phyloP scores from a whole-genome alignment of 257 asterid genomes.

The Jacaranda mimosifolia region DNA sequence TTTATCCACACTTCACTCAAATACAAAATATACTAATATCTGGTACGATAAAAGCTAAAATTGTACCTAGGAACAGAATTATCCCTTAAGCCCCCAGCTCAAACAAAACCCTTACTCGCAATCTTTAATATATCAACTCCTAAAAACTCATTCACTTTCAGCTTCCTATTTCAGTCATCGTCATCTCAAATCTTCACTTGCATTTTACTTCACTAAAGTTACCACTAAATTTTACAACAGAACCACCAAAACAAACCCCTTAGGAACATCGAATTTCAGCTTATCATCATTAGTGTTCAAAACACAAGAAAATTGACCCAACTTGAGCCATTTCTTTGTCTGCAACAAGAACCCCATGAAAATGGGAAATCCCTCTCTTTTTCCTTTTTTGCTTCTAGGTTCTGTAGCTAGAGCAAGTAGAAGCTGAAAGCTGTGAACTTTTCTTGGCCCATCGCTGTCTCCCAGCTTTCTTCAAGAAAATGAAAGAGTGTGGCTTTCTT shows the following conservation, averaged over 20 bases:
- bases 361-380: conserved; percentile 22
- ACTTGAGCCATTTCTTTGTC: conserved; percentile 32
- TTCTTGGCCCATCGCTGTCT: conserved; percentile 39
- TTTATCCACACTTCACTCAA: conserved; percentile 40
- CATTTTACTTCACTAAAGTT: conserved; percentile 39
- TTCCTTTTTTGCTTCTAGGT: conserved; percentile 32
- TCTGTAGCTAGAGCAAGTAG: conserved; percentile 31
- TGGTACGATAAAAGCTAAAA: conserved; percentile 29
- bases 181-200: conserved; percentile 38
- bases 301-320: conserved; percentile 34
- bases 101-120: conserved; percentile 46
- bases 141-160: conserved; percentile 29
- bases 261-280: conserved; percentile 19
- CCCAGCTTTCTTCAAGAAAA: conserved; percentile 36
- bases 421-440: conserved; percentile 36
- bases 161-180: conserved; percentile 26
- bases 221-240: conserved; percentile 19
- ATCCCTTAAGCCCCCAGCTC: conserved; percentile 22
- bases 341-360: conserved; percentile 39
- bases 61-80: conserved; percentile 22
- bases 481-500: conserved; percentile 35
- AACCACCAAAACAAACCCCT: conserved; percentile 28
- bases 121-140: conserved; percentile 41
- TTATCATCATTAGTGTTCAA: conserved; percentile 15
- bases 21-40: conserved; percentile 24